Conservation (phyloP, 1,284 basidiomycete species). For the Chalciporus sp. region DNA sequence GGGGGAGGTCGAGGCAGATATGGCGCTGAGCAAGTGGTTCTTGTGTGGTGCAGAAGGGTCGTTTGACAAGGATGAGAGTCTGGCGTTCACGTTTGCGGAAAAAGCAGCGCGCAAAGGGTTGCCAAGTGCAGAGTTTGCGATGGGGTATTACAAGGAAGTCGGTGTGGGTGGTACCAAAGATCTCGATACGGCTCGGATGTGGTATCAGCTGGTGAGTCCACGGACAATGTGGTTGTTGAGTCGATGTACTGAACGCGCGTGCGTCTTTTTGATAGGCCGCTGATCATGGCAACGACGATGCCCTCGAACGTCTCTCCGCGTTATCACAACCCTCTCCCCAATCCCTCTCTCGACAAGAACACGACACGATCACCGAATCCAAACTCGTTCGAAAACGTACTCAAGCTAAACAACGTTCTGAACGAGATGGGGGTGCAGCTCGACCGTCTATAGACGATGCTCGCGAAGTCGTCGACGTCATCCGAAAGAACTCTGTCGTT, state of each 20-base stretch:
- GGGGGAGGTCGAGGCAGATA: conserved; percentile 90
- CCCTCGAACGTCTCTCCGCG: conserved; percentile 71
- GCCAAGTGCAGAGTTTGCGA: conserved; percentile 88
- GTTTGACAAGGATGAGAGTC: conserved; percentile 88
- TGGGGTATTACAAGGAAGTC: conserved; percentile 92
- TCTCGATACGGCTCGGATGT: conserved; percentile 62
- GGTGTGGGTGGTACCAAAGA: conserved; percentile 74
- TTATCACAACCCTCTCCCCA: conserved; percentile 61
- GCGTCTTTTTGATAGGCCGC: conserved; percentile 52
- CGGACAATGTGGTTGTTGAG: background rate
- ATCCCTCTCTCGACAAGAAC: conserved; percentile 75
- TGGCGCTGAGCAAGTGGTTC: conserved; percentile 97
- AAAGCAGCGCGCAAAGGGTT: conserved; percentile 85
- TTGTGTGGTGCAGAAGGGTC: conserved; percentile 79
- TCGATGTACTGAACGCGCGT: background rate
- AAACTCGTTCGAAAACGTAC: conserved; percentile 86
- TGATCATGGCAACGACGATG: conserved; percentile 83
- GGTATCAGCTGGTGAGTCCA: conserved; percentile 64
- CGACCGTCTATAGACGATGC: conserved; percentile 27
- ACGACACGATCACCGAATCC: conserved; percentile 76
- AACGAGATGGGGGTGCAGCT: conserved; percentile 37
- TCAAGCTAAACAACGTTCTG: conserved; percentile 74
- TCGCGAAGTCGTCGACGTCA: conserved; percentile 41
- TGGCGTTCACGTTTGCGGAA: conserved; percentile 90
- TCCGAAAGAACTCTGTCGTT: conserved; percentile 40